These are phyloP conservation scores for Phytopythium montanum DNA, from an alignment of 352 stramenopile genomes.

Conservation along the genomic window DNA sequence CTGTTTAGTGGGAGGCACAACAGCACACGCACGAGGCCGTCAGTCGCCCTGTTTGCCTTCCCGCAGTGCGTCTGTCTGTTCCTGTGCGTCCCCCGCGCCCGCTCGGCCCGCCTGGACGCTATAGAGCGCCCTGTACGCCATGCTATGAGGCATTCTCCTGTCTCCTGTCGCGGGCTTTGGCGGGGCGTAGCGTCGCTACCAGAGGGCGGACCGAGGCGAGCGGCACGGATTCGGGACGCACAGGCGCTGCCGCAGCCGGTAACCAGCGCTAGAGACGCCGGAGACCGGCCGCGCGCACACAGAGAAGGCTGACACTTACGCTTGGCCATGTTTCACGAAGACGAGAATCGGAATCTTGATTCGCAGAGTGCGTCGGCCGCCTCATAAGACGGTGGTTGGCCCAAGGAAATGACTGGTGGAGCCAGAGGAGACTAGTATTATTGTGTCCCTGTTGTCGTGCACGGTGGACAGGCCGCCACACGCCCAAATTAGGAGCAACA, in stretches of 20 bases:
- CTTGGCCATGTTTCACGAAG: constrained; percentile 85
- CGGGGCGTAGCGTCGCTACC: not conserved
- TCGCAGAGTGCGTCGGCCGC: constrained; percentile 14
- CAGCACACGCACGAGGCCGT: not conserved
- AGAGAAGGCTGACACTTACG: constrained; percentile 43
- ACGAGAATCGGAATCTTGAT: constrained; percentile 67
- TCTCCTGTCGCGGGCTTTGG: not conserved
- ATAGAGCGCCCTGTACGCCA: no score
- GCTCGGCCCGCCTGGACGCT: no score
- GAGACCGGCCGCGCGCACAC: not conserved
- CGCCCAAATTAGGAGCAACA: no score
- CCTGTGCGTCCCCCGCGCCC: no score
- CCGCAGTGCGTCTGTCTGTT: no score
- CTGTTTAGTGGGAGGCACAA: constrained; percentile 39
- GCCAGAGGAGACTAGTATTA: no score
- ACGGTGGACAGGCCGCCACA: no score
- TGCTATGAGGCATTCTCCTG: no score
- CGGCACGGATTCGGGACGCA: not conserved
- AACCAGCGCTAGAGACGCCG: not conserved
- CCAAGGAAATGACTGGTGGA: constrained; percentile 43
- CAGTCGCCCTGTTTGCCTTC: not conserved
- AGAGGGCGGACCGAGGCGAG: not conserved
- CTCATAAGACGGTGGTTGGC: constrained; percentile 13
- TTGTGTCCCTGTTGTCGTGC: no score
- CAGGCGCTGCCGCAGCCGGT: not conserved